Evolutionary conservation across 169 alveolate genomes (phyloP).

Genomic region (Babesia gibsoni): DNA sequence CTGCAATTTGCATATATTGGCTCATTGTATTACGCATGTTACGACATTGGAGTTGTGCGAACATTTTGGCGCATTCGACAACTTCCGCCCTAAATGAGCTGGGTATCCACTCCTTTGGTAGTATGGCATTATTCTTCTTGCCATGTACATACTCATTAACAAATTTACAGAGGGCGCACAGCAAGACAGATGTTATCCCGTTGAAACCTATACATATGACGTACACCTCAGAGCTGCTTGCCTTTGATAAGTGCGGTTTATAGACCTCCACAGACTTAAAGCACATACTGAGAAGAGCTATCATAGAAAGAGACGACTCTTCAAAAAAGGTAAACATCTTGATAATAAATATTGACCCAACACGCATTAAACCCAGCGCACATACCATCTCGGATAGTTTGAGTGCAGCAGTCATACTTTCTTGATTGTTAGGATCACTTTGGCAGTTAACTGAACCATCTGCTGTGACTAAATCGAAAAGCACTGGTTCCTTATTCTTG

Average conservation of each 20-base stretch:
- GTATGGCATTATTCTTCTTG: conserved; percentile 23
- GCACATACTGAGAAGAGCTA: conserved; percentile 68
- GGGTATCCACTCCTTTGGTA: conserved; percentile 73
- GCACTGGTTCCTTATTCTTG: conserved; percentile 42
- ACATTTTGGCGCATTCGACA: conserved; percentile 68
- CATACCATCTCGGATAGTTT: conserved; percentile 72
- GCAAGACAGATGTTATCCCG: conserved; percentile 72
- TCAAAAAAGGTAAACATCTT: conserved; percentile 73
- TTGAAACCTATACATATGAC: conserved; percentile 69
- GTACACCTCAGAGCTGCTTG: conserved; percentile 68
- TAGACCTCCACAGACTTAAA: conserved; percentile 70
- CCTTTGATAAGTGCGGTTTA: conserved; percentile 70
- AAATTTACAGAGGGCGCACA: conserved; percentile 62
- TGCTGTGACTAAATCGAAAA: conserved; percentile 72
- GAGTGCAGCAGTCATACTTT: conserved; percentile 65
- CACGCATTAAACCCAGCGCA: conserved; percentile 73
- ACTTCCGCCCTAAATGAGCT: conserved; percentile 67
- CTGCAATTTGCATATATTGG: conserved; percentile 26
- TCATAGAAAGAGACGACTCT: conserved; percentile 66
- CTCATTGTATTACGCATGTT: conserved; percentile 33
- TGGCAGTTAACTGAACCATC: conserved; percentile 76
- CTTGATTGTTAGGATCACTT: conserved; percentile 73
- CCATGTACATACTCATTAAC: conserved; percentile 28
- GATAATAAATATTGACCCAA: conserved; percentile 69
- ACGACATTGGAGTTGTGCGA: conserved; percentile 60